Percentiles rank a stretch among this genome's conserved stretches.
Conservation (phyloP, 192 early-diverging fungal genomes). For the Mortierella claussenii region DNA sequence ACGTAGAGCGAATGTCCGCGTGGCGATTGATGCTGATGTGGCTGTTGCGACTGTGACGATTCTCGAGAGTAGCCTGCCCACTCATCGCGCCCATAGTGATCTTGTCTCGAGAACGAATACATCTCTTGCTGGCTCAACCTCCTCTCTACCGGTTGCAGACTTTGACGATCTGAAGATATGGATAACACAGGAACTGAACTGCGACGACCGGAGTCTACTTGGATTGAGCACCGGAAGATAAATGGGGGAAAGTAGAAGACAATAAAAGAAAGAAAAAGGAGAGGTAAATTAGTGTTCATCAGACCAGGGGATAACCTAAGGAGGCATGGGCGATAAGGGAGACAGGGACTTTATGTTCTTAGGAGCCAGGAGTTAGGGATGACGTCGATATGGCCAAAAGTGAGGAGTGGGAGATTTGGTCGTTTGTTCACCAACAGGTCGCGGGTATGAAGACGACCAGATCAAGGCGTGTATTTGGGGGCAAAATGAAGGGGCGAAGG, state of each 20-base stretch:
- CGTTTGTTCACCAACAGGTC: too few relatives aligned
- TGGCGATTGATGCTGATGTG: too few relatives aligned
- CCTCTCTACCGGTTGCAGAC: slow-evolving; percentile 6
- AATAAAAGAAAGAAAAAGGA: not conserved
- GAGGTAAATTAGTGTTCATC: not conserved
- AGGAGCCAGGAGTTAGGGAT: not conserved
- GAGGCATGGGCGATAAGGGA: not conserved
- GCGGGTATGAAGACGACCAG: not conserved
- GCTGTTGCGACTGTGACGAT: too few relatives aligned
- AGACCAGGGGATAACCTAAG: not conserved
- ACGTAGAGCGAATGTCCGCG: too few relatives aligned
- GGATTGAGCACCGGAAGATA: not conserved
- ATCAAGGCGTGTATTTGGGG: not conserved
- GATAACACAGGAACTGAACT: slow-evolving; percentile 26
- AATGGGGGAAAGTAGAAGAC: not conserved
- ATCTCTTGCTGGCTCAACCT: slow-evolving; percentile 42
- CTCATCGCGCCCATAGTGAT: slow-evolving; percentile 10
- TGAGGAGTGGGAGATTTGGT: not conserved
- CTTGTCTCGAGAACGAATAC: slow-evolving; percentile 1
- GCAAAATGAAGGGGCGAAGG: not conserved
- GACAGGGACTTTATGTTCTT: not conserved
- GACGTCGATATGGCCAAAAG: not conserved
- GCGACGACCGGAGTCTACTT: slow-evolving; percentile 18
- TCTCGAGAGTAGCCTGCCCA: slow-evolving; percentile 22
- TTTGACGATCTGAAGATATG: slow-evolving; percentile 19